These are phyloP conservation scores for Phragmites australis DNA, from an alignment of 176 grass and related monocot species.

Conservation along the genomic window DNA sequence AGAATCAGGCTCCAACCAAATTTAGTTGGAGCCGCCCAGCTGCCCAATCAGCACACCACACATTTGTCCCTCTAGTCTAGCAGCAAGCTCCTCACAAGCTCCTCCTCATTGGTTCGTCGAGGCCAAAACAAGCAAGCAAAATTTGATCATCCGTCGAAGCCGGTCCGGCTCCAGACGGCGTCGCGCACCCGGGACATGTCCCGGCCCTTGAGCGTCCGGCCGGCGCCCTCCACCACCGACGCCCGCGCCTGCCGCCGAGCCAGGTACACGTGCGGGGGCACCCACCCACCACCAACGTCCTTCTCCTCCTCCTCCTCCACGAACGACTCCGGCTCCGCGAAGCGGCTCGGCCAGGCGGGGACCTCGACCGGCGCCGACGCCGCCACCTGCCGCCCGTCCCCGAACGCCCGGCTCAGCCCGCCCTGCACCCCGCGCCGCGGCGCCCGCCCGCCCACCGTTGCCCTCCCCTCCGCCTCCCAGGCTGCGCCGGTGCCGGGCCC, in stretches of 20 bases:
- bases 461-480: not conserved
- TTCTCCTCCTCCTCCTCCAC: not conserved
- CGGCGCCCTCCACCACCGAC: conserved; percentile 82
- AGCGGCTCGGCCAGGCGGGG: conserved; percentile 51
- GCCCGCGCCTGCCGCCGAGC: conserved; percentile 64
- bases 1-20: too few relatives aligned
- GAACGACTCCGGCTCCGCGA: conserved; percentile 6
- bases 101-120: too few relatives aligned
- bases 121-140: too few relatives aligned
- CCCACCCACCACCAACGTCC: conserved; percentile 34
- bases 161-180: conserved; percentile 90
- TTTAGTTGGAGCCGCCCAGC: too few relatives aligned
- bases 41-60: too few relatives aligned
- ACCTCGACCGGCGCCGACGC: conserved; percentile 73
- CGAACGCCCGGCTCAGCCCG: conserved; percentile 52
- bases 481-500: not conserved
- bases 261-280: conserved; percentile 77
- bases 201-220: conserved; percentile 87
- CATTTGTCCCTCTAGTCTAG: too few relatives aligned
- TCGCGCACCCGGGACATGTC: conserved; percentile 89
- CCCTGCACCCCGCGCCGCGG: conserved; percentile 16
- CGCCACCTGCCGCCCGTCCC: conserved; percentile 42
- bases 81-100: too few relatives aligned
- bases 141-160: conserved; percentile 82
- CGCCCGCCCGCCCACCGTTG: not conserved